phyloP scores from a whole-genome alignment of 306 rosid species.

The Medicago ruthenica region DNA sequence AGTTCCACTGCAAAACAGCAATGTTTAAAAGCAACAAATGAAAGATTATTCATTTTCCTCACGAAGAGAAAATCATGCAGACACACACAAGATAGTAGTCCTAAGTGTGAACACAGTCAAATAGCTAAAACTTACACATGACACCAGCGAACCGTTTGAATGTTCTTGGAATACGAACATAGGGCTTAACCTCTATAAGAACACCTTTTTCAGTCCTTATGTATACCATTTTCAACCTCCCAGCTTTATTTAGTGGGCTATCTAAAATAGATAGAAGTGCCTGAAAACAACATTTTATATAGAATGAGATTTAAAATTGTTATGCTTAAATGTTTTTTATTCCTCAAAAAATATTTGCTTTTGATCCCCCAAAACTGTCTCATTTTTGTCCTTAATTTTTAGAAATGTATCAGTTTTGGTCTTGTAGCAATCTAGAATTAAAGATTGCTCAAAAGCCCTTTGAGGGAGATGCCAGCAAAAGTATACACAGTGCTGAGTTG shows the following conservation, averaged over 20 bases:
- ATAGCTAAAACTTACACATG: conserved; percentile 68
- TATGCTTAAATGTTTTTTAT: neutral
- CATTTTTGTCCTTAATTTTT: neutral
- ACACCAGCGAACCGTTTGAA: conserved; percentile 83
- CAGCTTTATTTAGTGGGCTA: conserved; percentile 84
- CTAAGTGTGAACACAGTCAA: neutral
- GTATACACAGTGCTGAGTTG: neutral
- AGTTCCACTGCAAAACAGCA: conserved; percentile 67
- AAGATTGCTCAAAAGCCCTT: neutral
- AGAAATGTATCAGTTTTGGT: neutral
- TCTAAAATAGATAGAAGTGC: conserved; percentile 80
- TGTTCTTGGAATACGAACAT: conserved; percentile 86
- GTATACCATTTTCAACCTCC: conserved; percentile 77
- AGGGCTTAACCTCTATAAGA: conserved; percentile 81
- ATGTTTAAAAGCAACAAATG: conserved; percentile 30
- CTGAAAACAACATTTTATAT: conserved; percentile 46
- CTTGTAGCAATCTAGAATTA: neutral
- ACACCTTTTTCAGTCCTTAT: conserved; percentile 80
- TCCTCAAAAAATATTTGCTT: neutral
- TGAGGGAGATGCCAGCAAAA: neutral
- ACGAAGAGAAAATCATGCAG: neutral
- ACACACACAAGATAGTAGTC: neutral
- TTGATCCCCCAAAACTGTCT: neutral
- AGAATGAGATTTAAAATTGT: neutral
- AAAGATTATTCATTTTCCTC: conserved; percentile 5